Evolutionary conservation across 2,329 filamentous ascomycete genomes (phyloP), one percentile per base, ranked within the genome.

Genomic region (Fonsecaea pugnacius): DNA sequence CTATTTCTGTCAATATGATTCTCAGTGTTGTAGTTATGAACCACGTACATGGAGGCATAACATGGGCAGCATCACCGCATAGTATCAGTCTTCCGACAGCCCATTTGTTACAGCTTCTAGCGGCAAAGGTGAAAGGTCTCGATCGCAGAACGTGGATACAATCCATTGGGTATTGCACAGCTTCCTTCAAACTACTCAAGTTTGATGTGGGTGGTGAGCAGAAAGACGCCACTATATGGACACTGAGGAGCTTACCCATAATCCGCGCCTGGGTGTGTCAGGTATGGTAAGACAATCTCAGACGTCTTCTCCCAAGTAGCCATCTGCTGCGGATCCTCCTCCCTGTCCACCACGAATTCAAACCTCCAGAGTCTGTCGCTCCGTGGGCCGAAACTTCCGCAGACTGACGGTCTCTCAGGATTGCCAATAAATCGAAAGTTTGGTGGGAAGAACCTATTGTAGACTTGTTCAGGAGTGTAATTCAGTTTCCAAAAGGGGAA

Each of bases 41-140:
- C 24, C 24, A 70, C 72, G 62, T 69, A 77, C 75, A 83, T 2
- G 82, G 82, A 4, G 82, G 82, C 63, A 84, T 83, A 4, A 84
- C 82, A 69, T 84, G 82, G 1, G 82, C 82, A 5, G 82, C 76
- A 66, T 84, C 82, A 16, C 82, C 82, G 48, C 77, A 79, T 0
- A 84, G 72, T 30, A 83, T 74, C 0, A 77, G 78, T 4, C 77
- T 73, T 8, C 73, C 74, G 12, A 75, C 67, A 21, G 76, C 75
- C 82, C 82, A 84, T 38, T 73, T 75, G 63, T 84, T 83, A 63
- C 79, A 80, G 48, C 78, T 78, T 60, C 78, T 75, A 21, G 79
- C 78, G 0, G 78, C 75, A 67, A 83, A 84, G 0, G 68, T 71
- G 66, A 82, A 83, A 0, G 81, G 81, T 12, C 80, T 70, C 16